Evolutionary conservation across 1,284 basidiomycete genomes (phyloP).

Genomic region (Rhodotorula sp.): DNA sequence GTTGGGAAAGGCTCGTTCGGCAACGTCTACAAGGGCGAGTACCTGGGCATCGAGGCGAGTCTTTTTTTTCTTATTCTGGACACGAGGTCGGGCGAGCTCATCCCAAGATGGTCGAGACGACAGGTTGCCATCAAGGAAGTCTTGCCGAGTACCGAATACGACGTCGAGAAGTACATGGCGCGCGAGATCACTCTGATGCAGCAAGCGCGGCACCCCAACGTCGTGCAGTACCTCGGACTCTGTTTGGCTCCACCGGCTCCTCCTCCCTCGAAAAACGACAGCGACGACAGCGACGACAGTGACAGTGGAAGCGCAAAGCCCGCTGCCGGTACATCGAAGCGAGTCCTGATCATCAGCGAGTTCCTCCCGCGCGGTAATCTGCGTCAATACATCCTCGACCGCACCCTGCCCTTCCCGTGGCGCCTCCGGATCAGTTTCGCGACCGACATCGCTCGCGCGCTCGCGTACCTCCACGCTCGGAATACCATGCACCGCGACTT

Average conservation of each 20-base stretch:
- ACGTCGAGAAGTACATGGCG: constrained; percentile 90
- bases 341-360: constrained; percentile 42
- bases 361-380: constrained; percentile 62
- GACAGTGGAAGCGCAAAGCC: not conserved
- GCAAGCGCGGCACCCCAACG: constrained; percentile 44
- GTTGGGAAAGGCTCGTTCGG: constrained; percentile 89
- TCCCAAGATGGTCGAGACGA: not conserved
- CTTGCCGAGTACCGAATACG: constrained; percentile 43
- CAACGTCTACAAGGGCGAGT: constrained; percentile 83
- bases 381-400: constrained; percentile 77
- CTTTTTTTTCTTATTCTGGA: constrained; percentile 47
- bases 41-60: constrained; percentile 79
- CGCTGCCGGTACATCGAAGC: not conserved
- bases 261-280: no score
- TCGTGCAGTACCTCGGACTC: constrained; percentile 85
- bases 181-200: constrained; percentile 94
- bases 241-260: constrained; percentile 55
- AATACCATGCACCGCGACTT: constrained; percentile 73
- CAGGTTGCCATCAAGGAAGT: constrained; percentile 43
- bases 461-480: constrained; percentile 95
- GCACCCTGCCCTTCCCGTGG: constrained; percentile 76
- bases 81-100: constrained; percentile 44
- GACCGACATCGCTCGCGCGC: constrained; percentile 84
- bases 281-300: no score
- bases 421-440: constrained; percentile 87